Evolutionary conservation across 2,329 filamentous ascomycete genomes (phyloP).

Genomic region (Hysterium pulicare): DNA sequence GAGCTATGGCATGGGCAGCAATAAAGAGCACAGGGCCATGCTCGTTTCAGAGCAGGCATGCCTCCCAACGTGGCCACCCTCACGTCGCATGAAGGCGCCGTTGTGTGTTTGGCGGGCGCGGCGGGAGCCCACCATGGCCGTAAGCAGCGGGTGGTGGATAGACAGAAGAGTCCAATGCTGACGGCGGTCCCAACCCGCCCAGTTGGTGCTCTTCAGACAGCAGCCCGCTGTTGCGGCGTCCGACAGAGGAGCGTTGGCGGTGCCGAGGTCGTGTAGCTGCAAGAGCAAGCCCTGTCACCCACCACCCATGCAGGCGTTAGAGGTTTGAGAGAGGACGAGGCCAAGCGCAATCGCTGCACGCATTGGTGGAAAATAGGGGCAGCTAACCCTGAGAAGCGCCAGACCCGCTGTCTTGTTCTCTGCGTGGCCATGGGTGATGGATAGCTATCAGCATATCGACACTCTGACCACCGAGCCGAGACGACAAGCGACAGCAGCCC

Average conservation of each 20-base stretch:
- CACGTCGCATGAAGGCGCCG: neutral
- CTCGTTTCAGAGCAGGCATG: slow-evolving; percentile 17
- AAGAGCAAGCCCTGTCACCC: neutral
- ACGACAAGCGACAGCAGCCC: neutral
- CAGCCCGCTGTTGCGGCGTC: no score
- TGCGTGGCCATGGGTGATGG: neutral
- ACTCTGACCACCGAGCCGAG: neutral
- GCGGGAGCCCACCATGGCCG: neutral
- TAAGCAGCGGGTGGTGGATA: neutral
- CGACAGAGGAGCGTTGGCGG: neutral
- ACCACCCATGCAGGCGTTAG: slow-evolving; percentile 11
- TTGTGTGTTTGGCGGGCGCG: neutral
- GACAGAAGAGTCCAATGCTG: neutral
- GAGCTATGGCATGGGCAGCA: slow-evolving; percentile 5
- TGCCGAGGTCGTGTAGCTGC: neutral
- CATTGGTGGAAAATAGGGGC: slow-evolving; percentile 7
- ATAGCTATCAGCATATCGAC: neutral
- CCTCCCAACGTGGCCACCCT: neutral
- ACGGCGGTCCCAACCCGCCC: no score
- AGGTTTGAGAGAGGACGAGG: slow-evolving; percentile 18
- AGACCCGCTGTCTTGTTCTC: neutral
- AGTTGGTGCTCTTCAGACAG: no score
- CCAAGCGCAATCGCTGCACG: slow-evolving; percentile 5
- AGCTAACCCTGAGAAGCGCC: neutral
- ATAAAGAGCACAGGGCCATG: slow-evolving; percentile 11